A percentile compares a stretch with the other conserved stretches of the same genome.
Conservation (phyloP, 2,329 filamentous ascomycete species). For the Phoma herbarum region DNA sequence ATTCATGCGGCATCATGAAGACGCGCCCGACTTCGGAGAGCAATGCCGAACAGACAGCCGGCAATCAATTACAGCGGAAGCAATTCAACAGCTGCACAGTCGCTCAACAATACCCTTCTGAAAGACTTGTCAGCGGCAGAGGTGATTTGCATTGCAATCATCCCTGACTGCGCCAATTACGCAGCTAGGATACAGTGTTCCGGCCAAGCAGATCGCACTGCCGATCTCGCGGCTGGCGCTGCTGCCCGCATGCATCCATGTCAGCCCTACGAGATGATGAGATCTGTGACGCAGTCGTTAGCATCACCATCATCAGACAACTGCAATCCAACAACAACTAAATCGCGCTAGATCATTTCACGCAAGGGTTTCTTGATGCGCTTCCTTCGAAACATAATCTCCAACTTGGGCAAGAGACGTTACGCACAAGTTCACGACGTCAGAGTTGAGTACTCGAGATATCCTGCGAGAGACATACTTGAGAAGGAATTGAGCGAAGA, state of each 20-base stretch:
- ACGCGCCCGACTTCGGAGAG: slow-evolving; percentile 9
- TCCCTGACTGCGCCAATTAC: slow-evolving; percentile 5
- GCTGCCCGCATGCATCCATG: slow-evolving; percentile 18
- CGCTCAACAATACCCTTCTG: background rate
- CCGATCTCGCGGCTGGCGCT: slow-evolving; percentile 9
- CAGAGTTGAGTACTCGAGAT: slow-evolving; percentile 22
- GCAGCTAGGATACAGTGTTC: slow-evolving; percentile 3
- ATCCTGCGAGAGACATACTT: slow-evolving; percentile 16
- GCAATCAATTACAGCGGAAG: background rate
- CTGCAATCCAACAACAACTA: background rate
- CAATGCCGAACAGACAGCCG: slow-evolving; percentile 9
- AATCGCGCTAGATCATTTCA: background rate
- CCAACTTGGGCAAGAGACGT: slow-evolving; percentile 23
- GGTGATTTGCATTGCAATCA: slow-evolving; percentile 7
- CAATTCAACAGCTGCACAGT: slow-evolving; percentile 1
- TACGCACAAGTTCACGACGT: slow-evolving; percentile 47
- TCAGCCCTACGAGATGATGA: slow-evolving; percentile 20
- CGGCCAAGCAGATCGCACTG: slow-evolving; percentile 12
- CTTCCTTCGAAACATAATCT: slow-evolving; percentile 23
- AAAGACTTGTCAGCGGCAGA: background rate
- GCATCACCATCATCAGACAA: slow-evolving; percentile 17
- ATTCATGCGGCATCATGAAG: background rate
- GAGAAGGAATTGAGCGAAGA: slow-evolving; percentile 10
- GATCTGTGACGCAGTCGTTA: slow-evolving; percentile 24
- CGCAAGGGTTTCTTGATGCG: slow-evolving; percentile 21